Evolutionary conservation across 345 rosid genomes (phyloP).

Genomic region (Hibiscus trionum): DNA sequence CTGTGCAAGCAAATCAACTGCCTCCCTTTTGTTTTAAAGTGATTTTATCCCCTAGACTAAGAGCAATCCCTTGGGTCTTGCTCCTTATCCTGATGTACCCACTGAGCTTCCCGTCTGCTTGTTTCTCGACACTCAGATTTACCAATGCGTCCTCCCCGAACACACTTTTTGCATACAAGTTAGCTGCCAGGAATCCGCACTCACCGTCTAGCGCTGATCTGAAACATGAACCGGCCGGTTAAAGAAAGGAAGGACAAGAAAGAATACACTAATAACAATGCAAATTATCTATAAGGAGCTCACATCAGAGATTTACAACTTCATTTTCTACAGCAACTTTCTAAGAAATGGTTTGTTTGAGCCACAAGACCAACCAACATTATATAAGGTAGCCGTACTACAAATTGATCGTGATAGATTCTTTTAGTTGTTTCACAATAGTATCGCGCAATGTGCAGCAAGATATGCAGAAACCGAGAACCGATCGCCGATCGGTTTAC

Average conservation of each 20-base stretch:
- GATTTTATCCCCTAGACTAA: constrained; percentile 71
- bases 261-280: background rate
- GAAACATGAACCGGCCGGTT: constrained; percentile 19
- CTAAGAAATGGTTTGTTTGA: background rate
- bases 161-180: constrained; percentile 69
- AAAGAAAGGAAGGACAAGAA: background rate
- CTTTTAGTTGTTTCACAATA: background rate
- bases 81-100: constrained; percentile 76
- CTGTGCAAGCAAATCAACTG: constrained; percentile 22
- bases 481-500: background rate
- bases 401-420: background rate
- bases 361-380: background rate
- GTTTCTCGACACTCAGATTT: constrained; percentile 64
- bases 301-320: background rate
- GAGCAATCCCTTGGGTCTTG: constrained; percentile 77
- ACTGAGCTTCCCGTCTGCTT: constrained; percentile 51
- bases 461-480: background rate
- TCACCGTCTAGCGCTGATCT: constrained; percentile 69
- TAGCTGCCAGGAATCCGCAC: constrained; percentile 70
- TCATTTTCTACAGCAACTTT: background rate
- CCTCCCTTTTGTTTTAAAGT: constrained; percentile 76
- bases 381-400: background rate
- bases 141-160: constrained; percentile 76
- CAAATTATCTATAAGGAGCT: background rate
- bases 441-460: background rate